Base-by-base conservation (phyloP, 208 protist species). In the Blechomonas ayalai region DNA sequence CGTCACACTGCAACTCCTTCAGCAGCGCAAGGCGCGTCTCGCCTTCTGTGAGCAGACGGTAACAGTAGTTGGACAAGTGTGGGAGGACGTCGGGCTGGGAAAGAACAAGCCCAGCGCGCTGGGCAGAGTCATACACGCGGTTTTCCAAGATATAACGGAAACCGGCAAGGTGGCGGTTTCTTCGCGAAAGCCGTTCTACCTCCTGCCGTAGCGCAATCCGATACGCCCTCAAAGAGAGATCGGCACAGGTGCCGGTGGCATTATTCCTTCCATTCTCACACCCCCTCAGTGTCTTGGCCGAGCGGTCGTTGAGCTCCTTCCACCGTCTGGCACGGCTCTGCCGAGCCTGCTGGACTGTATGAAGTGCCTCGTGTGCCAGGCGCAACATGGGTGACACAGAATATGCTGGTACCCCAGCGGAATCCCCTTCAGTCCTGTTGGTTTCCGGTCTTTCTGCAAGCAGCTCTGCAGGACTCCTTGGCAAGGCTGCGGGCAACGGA, bases 151-250 rank as follows among this genome's bases (percentile, higher is more conserved):
- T 16, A 12, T 52, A 16, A 26, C 35, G 47, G 7, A 7, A 18
- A 38, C 41, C 12, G 1, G 47, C 47, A 12, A 26, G 25, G 25
- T 19, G 32, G 33, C 43, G 37, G 32, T 52, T 52, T 5, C 43
- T 15, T 13, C 6, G 4, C 31, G 22, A 33, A 0, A 52, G 47
- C 15, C 10, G 22, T 5, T 23, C 20, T 19, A 52, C 20, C 5
- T 52, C 47, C 33, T 40, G 18, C n/a, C 32, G 29, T 37, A 52
- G 20, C n/a, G 47, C 33, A 37, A 44, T 37, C 1, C 47, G 29
- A 6, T 27, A n/a, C n/a, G n/a, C n/a, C n/a, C n/a, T n/a, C n/a
- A n/a, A n/a, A n/a, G n/a, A n/a, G n/a, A n/a, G n/a, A n/a, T n/a
- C n/a, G n/a, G n/a, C n/a, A n/a, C n/a, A n/a, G n/a, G n/a, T n/a